These are phyloP conservation scores for Hortiboletus rubellus DNA, from an alignment of 1,284 basidiomycete species.

Conservation along the genomic window DNA sequence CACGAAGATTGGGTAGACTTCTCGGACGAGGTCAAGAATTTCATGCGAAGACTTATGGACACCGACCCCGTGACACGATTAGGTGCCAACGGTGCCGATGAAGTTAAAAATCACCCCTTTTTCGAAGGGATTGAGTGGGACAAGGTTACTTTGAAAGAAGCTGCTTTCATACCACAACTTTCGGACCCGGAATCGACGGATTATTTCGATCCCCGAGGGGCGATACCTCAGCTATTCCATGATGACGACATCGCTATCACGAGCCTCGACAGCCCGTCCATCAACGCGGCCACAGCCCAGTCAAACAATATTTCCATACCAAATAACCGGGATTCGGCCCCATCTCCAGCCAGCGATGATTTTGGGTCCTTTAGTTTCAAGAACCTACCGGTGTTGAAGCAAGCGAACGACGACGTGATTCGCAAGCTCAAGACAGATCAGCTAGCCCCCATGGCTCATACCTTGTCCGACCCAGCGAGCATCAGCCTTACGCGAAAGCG, in stretches of 20 bases:
- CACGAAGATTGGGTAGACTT: conserved; percentile 91
- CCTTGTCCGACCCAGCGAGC: conserved; percentile 63
- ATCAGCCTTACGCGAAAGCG: conserved; percentile 58
- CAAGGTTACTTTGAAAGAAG: conserved; percentile 83
- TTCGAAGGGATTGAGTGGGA: conserved; percentile 93
- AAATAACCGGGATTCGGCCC: conserved; percentile 46
- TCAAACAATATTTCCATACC: conserved; percentile 50
- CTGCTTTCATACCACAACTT: conserved; percentile 95
- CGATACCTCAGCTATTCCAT: conserved; percentile 84
- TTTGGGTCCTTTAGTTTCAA: conserved; percentile 99
- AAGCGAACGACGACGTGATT: conserved; percentile 98
- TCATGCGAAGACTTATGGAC: conserved; percentile 89
- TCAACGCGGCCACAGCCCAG: conserved; percentile 42
- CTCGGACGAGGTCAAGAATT: conserved; percentile 84
- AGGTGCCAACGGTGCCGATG: conserved; percentile 86
- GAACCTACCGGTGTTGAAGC: conserved; percentile 95
- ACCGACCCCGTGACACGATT: conserved; percentile 80
- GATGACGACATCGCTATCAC: conserved; percentile 73
- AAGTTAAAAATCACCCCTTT: conserved; percentile 93
- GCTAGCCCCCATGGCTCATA: conserved; percentile 68
- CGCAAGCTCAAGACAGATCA: conserved; percentile 89
- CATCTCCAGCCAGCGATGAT: conserved; percentile 70
- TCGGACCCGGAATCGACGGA: conserved; percentile 97
- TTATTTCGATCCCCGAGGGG: conserved; percentile 97
- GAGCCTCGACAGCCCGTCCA: conserved; percentile 50